A percentile compares a stretch with the other conserved stretches of the same genome.
Conservation (phyloP, 78 protist species). For the Dictyostelium intermedium region DNA sequence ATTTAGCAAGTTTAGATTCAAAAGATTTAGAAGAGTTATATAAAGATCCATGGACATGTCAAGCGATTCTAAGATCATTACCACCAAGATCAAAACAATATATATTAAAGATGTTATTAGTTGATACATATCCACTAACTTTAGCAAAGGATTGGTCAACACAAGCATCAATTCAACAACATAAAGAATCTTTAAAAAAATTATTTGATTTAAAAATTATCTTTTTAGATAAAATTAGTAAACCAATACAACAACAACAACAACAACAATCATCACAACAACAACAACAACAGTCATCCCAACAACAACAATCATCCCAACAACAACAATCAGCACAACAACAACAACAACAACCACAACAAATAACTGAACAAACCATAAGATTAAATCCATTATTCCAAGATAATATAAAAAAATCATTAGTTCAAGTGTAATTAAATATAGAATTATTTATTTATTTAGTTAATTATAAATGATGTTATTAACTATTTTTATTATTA, state of each 20-base stretch:
- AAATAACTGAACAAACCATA: neutral
- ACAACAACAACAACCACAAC: neutral
- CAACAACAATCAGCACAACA: neutral
- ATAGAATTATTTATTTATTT: neutral
- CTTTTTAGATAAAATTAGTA: neutral
- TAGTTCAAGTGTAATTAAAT: conserved; percentile 7
- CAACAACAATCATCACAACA: neutral
- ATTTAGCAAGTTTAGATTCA: conserved; percentile 39
- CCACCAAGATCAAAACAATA: conserved; percentile 69
- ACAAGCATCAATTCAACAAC: conserved; percentile 23
- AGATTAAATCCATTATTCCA: conserved; percentile 36
- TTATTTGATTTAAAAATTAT: conserved; percentile 39
- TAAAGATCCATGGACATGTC: conserved; percentile 57
- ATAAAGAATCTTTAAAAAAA: conserved; percentile 22
- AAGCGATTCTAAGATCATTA: conserved; percentile 54
- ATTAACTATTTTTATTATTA: too few relatives aligned
- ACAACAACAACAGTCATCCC: neutral
- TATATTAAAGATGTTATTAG: conserved; percentile 21
- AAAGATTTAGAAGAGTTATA: conserved; percentile 43
- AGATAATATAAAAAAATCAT: conserved; percentile 18
- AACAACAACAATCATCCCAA: neutral
- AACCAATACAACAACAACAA: neutral
- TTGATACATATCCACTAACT: neutral
- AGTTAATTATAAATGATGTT: neutral
- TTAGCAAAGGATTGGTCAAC: conserved; percentile 12